Evolutionary conservation across 2,329 filamentous ascomycete species (phyloP), one percentile per base, ranked within the genome.

Genomic region (Ceratocystis lukuohia): DNA sequence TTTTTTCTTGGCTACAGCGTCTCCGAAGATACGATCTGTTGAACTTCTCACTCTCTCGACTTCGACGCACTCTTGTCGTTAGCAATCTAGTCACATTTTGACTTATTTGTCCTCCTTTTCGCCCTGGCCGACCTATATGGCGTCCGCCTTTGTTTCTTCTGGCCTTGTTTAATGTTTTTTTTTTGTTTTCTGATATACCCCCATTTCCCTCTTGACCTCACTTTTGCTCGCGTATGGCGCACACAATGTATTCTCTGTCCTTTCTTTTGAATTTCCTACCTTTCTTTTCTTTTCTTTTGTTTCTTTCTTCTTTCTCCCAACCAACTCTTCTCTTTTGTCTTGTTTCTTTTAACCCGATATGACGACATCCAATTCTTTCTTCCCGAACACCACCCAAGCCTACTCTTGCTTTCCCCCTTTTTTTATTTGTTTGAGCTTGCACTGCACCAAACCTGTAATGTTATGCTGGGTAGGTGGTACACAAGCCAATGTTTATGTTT

Each of bases 141-240:
- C 37, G 37, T 12, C 37, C 3, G 37, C 3, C n/a, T 53, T 25
- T 53, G 22, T 53, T 53, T 62, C 8, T 48, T 28, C 65, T 46
- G 28, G 37, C 37, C 10, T 41, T 41, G 48, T 25, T 53, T 12
- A 15, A 59, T 28, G 15, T 37, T 62, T 44, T 5, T 5, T 15
- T 7, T 22, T 65, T 67, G 46, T 17, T 65, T 48, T 57, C 61
- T 62, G 46, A 25, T 65, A 57, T 62, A 50, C 65, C 50, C 33
- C 33, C 48, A 15, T 12, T 64, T 30, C 30, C 22, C 12, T 28
- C 48, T 64, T 45, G 22, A 25, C 17, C 44, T 64, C 30, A 45
- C 8, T 44, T 33, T 56, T 33, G 57, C 22, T 61, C n/a, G 12
- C 48, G 61, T 30, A 50, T 63, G 25, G 41, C 44, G 7, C 15